phyloP scores from a whole-genome alignment of 345 rosid species.

The Anacardium occidentale region DNA sequence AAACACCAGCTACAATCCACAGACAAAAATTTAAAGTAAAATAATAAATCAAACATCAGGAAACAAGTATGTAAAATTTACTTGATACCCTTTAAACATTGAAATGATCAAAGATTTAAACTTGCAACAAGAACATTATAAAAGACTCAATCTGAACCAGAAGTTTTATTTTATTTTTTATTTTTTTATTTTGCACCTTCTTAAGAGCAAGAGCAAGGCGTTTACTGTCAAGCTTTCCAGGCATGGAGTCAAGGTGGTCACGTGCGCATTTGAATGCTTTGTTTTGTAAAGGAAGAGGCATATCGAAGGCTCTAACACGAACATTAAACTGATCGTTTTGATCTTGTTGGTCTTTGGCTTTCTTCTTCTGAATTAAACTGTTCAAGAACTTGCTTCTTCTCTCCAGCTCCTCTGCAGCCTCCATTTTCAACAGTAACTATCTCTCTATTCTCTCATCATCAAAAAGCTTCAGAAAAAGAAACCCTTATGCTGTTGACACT shows the following conservation, averaged over 20 bases:
- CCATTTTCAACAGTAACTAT: conserved; percentile 38
- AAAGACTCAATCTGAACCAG: no score
- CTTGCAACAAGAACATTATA: background rate
- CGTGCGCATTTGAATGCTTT: conserved; percentile 77
- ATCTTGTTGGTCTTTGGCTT: conserved; percentile 61
- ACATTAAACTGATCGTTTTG: conserved; percentile 53
- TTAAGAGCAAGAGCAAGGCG: conserved; percentile 89
- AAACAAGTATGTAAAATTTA: background rate
- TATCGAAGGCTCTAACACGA: conserved; percentile 83
- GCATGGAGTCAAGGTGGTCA: conserved; percentile 69
- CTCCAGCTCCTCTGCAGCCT: conserved; percentile 88
- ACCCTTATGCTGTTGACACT: background rate
- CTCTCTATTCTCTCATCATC: conserved; percentile 31
- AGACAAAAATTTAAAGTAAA: background rate
- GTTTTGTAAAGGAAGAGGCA: conserved; percentile 68
- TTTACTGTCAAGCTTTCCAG: conserved; percentile 82
- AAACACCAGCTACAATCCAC: background rate
- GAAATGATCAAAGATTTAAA: background rate
- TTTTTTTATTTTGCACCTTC: conserved; percentile 45
- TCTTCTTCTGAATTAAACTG: conserved; percentile 91
- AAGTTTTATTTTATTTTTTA: no score
- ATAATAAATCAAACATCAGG: background rate
- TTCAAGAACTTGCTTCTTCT: conserved; percentile 84
- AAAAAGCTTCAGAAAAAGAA: conserved; percentile 2
- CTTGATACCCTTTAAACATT: background rate